Percentiles rank a stretch among this genome's conserved stretches.
Evolutionary conservation across 257 asterid genomes (phyloP).

Genomic region (Striga asiatica): DNA sequence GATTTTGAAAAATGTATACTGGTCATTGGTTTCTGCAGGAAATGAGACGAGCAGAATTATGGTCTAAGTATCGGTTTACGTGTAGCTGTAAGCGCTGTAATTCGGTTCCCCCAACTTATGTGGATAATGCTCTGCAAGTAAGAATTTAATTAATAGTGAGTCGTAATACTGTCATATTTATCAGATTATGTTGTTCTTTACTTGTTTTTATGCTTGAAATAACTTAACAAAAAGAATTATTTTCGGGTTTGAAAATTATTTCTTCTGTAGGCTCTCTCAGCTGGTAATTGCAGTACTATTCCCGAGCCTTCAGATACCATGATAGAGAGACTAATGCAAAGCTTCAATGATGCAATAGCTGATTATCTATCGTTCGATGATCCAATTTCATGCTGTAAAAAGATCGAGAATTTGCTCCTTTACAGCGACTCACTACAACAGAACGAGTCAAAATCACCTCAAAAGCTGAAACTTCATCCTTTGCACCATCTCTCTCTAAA

Average conservation of each 20-base stretch:
- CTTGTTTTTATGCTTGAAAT: slow-evolving; percentile 4
- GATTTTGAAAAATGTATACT: not conserved
- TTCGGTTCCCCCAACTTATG: slow-evolving; percentile 35
- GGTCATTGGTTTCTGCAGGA: slow-evolving; percentile 28
- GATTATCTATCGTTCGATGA: slow-evolving; percentile 35
- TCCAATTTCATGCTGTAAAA: slow-evolving; percentile 35
- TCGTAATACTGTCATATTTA: not conserved
- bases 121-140: slow-evolving; percentile 55
- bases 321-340: slow-evolving; percentile 21
- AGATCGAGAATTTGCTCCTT: slow-evolving; percentile 52
- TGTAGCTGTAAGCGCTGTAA: slow-evolving; percentile 58
- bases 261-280: slow-evolving; percentile 26
- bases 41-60: slow-evolving; percentile 46
- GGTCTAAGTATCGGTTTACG: slow-evolving; percentile 45
- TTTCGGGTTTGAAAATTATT: not conserved
- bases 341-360: slow-evolving; percentile 25
- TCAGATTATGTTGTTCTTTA: too few species aligned
- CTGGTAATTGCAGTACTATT: not conserved
- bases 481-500: slow-evolving; percentile 36
- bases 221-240: too few species aligned
- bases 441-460: slow-evolving; percentile 12
- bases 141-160: slow-evolving; percentile 1
- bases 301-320: slow-evolving; percentile 7
- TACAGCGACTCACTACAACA: slow-evolving; percentile 19
- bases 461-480: slow-evolving; percentile 25